Base-by-base conservation (phyloP, 2,329 filamentous ascomycete species). In the Aspergillus tanneri region DNA sequence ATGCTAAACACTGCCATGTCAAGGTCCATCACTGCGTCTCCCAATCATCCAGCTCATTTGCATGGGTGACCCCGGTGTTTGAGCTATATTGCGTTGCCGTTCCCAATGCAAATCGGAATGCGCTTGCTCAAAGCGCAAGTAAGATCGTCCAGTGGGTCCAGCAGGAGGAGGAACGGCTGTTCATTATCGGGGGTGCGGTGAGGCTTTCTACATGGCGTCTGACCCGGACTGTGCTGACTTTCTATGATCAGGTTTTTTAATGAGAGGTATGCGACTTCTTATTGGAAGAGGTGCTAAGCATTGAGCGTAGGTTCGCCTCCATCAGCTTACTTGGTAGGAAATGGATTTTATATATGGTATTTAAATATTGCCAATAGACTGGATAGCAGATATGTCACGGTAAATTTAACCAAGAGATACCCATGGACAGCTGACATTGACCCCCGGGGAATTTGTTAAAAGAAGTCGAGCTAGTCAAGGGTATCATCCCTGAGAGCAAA, bases 151-250 rank as follows among this genome's bases (percentile, higher is more conserved):
- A 93, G 64, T 99, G 92, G 91, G 86, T 92, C 2, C 86, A 88
- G 64, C 80, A 85, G 56, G 93, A 99, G 71, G 92, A 97, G 70
- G 91, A 97, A 70, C 79, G 93, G 48, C 75, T 97, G 5, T 99
- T 99, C 65, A 96, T 99, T 50, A 93, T 99, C 64, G 93, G 93
- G 1, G 95, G 93, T n/a, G 93, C 91, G 35, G 92, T 97, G 58
- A 53, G 70, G 66, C 23, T 36, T 21, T 23, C 28, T 19, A 8
- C 16, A 12, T 5, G 8, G 30, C 11, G 14, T 18, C 32, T 6
- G 14, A 23, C 28, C 8, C 16, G 19, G 27, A 8, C 10, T 12
- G 16, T 16, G 28, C 39, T 46, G 34, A 51, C 28, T 18, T 6
- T 21, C 18, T 23, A 10, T n/a, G 3, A 30, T 9, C 16, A 52